Conservation (phyloP, 2,329 filamentous ascomycete genomes). For the Nemania sp. region DNA sequence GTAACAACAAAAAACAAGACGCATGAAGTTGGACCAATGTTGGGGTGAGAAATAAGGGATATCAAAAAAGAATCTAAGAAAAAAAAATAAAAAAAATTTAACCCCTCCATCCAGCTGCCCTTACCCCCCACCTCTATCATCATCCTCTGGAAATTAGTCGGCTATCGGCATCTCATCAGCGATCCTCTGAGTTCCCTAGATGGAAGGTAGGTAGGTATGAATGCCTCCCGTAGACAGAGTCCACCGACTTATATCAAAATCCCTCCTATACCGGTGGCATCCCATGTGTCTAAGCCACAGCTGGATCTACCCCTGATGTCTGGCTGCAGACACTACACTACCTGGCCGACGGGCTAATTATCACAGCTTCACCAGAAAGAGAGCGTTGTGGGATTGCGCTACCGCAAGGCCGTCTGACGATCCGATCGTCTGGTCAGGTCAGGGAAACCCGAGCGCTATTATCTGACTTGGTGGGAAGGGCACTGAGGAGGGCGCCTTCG, state of each 20-base stretch:
- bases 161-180: slow-evolving; percentile 7
- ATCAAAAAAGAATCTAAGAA: too few relatives aligned
- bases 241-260: too few relatives aligned
- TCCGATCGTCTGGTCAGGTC: slow-evolving; percentile 18
- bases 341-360: slow-evolving; percentile 2
- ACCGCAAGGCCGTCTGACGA: slow-evolving; percentile 15
- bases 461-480: slow-evolving; percentile 5
- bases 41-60: too few relatives aligned
- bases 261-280: too few relatives aligned
- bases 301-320: not conserved
- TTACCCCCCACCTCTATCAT: not conserved
- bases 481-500: slow-evolving; percentile 8
- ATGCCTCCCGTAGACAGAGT: too few relatives aligned
- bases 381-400: not conserved
- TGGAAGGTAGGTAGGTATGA: not conserved
- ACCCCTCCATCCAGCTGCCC: not conserved
- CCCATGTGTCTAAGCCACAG: not conserved
- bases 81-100: too few relatives aligned
- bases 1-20: too few relatives aligned
- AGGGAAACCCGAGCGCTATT: slow-evolving; percentile 14
- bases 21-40: too few relatives aligned
- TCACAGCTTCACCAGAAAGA: slow-evolving; percentile 14
- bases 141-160: not conserved
- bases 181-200: not conserved
- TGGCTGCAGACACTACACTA: not conserved